phyloP scores from a whole-genome alignment of 2,329 filamentous ascomycete species.

The Keithomyces neogunnii region DNA sequence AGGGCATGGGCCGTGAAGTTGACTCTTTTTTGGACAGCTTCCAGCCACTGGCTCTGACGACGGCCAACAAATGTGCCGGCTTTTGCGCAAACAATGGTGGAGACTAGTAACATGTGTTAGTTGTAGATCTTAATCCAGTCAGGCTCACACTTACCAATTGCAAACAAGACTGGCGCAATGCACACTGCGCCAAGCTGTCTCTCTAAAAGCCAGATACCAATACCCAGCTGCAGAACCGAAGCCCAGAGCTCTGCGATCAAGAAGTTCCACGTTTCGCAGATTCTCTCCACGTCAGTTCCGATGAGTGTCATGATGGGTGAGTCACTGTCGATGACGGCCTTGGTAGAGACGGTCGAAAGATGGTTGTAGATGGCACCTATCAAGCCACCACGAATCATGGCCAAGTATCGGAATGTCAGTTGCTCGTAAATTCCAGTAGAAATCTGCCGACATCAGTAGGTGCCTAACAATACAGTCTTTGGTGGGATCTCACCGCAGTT shows the following conservation, averaged over 20 bases:
- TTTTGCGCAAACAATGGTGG: conserved; percentile 11
- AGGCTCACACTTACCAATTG: conserved; percentile 16
- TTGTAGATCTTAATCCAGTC: too few species aligned
- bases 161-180: conserved; percentile 22
- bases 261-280: conserved; percentile 17
- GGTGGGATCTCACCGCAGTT: neutral
- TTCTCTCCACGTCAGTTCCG: conserved; percentile 23
- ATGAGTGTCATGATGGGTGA: conserved; percentile 22
- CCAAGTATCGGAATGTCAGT: conserved; percentile 18
- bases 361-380: conserved; percentile 22
- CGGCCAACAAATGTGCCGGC: conserved; percentile 18
- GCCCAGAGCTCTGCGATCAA: conserved; percentile 24
- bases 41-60: conserved; percentile 21
- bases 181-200: conserved; percentile 24
- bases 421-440: conserved; percentile 25
- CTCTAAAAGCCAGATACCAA: conserved; percentile 22
- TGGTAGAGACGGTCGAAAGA: conserved; percentile 17
- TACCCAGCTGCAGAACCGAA: conserved; percentile 19
- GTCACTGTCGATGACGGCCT: conserved; percentile 13
- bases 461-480: neutral
- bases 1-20: conserved; percentile 24
- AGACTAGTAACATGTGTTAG: conserved; percentile 10
- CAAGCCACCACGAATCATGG: conserved; percentile 21
- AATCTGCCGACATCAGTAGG: conserved; percentile 10
- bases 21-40: conserved; percentile 23